These are phyloP conservation scores for Exophiala alcalophila DNA, from an alignment of 2,329 filamentous ascomycete genomes.

Conservation along the genomic window DNA sequence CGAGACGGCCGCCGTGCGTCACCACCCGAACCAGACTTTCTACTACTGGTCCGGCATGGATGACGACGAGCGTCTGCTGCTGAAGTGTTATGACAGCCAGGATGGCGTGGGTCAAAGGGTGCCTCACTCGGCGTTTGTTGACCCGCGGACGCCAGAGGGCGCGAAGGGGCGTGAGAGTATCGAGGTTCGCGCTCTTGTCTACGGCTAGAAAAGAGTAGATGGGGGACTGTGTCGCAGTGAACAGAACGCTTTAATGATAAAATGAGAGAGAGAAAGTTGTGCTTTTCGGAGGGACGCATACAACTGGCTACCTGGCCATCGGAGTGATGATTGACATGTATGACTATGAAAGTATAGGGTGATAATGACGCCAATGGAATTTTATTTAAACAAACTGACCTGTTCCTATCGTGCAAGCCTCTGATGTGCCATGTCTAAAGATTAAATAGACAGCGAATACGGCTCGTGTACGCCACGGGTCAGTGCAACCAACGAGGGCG, in stretches of 20 bases:
- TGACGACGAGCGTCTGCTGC: conserved; percentile 66
- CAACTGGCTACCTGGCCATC: background rate
- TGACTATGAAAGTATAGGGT: background rate
- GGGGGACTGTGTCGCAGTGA: background rate
- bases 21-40: conserved; percentile 65
- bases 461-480: too few relatives aligned
- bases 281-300: background rate
- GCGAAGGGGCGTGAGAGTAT: conserved; percentile 80
- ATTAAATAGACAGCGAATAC: too few relatives aligned
- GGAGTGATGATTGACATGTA: background rate
- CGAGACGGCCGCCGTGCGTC: conserved; percentile 68
- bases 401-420: too few relatives aligned
- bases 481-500: too few relatives aligned
- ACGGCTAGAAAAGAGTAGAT: conserved; percentile 52
- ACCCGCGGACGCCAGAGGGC: conserved; percentile 67
- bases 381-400: too few relatives aligned
- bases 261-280: background rate
- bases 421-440: too few relatives aligned
- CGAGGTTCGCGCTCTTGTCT: conserved; percentile 81
- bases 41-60: conserved; percentile 78
- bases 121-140: conserved; percentile 75
- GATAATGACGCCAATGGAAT: too few relatives aligned
- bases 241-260: background rate
- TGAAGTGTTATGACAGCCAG: conserved; percentile 76
- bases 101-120: conserved; percentile 44